These are phyloP conservation scores for Globisporangium cederbergense DNA, from an alignment of 352 stramenopile genomes.

Conservation along the genomic window DNA sequence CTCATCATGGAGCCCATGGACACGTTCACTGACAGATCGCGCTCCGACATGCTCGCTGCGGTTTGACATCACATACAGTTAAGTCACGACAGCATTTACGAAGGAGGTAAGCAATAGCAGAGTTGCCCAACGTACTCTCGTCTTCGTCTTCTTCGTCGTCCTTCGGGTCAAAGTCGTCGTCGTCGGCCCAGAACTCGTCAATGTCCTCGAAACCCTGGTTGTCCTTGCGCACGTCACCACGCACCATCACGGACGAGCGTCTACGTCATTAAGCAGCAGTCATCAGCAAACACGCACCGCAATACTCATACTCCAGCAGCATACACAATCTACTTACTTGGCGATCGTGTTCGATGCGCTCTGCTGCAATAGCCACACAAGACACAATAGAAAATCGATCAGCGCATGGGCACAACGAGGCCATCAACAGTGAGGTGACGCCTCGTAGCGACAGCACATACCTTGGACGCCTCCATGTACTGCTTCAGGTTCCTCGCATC, in stretches of 20 bases:
- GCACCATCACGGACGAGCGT: constrained; percentile 54
- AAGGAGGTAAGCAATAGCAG: no score
- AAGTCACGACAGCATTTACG: neutral
- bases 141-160: constrained; percentile 39
- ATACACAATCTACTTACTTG: constrained; percentile 26
- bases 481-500: constrained; percentile 49
- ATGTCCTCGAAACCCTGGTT: constrained; percentile 83
- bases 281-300: neutral
- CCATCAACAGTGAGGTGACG: neutral
- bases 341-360: constrained; percentile 12
- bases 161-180: constrained; percentile 24
- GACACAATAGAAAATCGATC: neutral
- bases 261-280: constrained; percentile 18
- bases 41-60: constrained; percentile 35
- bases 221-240: constrained; percentile 67
- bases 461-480: constrained; percentile 55
- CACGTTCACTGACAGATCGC: constrained; percentile 35
- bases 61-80: constrained; percentile 22
- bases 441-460: constrained; percentile 2
- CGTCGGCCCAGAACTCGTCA: constrained; percentile 84
- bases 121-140: constrained; percentile 18
- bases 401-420: neutral
- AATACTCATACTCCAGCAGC: no score
- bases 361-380: constrained; percentile 6
- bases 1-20: constrained; percentile 45